Conservation (phyloP, 768 basidiomycete species). For the Rhizopogon salebrosus region DNA sequence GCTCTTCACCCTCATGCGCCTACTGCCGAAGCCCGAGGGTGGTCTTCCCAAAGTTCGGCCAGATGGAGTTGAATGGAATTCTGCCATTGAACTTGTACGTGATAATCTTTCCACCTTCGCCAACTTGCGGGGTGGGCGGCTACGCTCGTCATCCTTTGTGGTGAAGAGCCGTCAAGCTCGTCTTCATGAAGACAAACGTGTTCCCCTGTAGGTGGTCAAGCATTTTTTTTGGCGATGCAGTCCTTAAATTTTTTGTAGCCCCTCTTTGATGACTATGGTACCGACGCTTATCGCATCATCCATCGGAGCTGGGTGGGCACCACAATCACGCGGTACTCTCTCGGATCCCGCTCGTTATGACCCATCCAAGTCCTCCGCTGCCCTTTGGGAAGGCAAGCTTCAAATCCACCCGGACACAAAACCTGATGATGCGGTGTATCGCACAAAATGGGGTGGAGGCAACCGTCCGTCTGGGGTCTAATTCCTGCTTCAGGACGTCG, state of each 20-base stretch:
- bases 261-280: constrained; percentile 72
- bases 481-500: background rate
- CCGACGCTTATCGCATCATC: constrained; percentile 71
- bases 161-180: constrained; percentile 70
- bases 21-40: constrained; percentile 57
- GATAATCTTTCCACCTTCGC: constrained; percentile 85
- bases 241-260: constrained; percentile 38
- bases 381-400: constrained; percentile 79
- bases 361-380: constrained; percentile 77
- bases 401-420: constrained; percentile 86
- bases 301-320: constrained; percentile 62
- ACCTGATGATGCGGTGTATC: constrained; percentile 50
- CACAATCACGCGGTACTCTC: constrained; percentile 49
- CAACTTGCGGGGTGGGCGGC: constrained; percentile 82
- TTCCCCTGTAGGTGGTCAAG: constrained; percentile 41
- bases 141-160: constrained; percentile 82
- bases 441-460: constrained; percentile 25
- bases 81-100: constrained; percentile 75
- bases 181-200: constrained; percentile 41
- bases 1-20: constrained; percentile 45
- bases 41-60: constrained; percentile 59
- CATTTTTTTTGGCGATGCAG: constrained; percentile 9
- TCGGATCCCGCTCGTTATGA: constrained; percentile 74
- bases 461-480: constrained; percentile 10
- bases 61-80: constrained; percentile 67